Conservation (phyloP, 2,329 filamentous ascomycete genomes). For the Clarireedia homoeocarpa region DNA sequence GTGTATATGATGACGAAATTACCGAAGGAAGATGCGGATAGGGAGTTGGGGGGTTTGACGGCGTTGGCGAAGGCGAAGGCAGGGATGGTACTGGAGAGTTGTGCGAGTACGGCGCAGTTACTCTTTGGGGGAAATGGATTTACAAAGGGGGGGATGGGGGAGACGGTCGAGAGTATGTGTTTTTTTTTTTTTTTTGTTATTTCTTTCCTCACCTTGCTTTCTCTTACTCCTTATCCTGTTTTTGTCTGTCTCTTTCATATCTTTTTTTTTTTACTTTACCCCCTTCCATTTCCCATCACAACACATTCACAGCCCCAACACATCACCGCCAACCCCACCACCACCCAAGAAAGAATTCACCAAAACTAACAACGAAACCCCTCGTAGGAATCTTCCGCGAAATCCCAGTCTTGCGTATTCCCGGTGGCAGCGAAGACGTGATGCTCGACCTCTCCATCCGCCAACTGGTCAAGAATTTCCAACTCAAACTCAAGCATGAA, state of each 20-base stretch:
- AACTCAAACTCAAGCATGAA: constrained; percentile 39
- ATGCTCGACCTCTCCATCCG: constrained; percentile 61
- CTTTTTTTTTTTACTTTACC: no score
- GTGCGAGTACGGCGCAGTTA: constrained; percentile 59
- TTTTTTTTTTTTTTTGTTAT: constrained; percentile 31
- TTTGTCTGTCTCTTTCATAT: background rate
- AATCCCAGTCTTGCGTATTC: constrained; percentile 53
- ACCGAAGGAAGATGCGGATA: constrained; percentile 49
- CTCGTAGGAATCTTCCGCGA: constrained; percentile 51
- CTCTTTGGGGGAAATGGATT: constrained; percentile 70
- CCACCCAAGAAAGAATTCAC: background rate
- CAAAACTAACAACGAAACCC: background rate
- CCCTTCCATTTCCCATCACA: no score
- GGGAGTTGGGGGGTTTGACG: constrained; percentile 62
- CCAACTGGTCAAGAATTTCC: constrained; percentile 64
- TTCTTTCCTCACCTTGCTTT: background rate
- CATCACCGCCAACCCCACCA: background rate
- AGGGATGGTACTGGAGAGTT: constrained; percentile 64
- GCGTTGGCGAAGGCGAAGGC: constrained; percentile 66
- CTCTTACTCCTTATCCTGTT: background rate
- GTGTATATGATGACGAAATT: constrained; percentile 60
- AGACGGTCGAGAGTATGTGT: constrained; percentile 62
- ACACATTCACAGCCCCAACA: no score
- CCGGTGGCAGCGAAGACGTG: constrained; percentile 66
- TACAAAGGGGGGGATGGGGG: constrained; percentile 61